Conservation (phyloP, 768 basidiomycete genomes). For the Hydnomerulius pinastri region DNA sequence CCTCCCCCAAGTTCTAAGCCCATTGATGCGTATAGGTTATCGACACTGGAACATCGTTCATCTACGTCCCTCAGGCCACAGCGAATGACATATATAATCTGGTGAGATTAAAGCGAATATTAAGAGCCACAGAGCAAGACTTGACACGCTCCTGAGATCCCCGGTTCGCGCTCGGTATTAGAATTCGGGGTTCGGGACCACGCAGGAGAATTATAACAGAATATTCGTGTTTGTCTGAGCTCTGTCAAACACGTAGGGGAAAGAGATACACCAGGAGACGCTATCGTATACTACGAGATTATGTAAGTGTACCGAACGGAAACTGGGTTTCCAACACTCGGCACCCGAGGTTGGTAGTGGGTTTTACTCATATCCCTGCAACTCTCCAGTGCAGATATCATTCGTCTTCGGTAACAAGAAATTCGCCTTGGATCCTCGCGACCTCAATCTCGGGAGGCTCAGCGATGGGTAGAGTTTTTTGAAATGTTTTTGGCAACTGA, state of each 20-base stretch:
- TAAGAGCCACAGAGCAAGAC: neutral
- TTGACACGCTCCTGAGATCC: conserved; percentile 43
- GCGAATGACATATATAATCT: conserved; percentile 48
- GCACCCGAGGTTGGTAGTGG: conserved; percentile 46
- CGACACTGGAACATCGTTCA: conserved; percentile 68
- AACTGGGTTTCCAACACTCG: no score
- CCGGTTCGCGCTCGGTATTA: conserved; percentile 45
- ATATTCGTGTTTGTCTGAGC: no score
- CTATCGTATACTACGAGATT: no score
- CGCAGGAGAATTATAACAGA: no score
- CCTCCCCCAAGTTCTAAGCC: neutral
- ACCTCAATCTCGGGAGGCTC: conserved; percentile 59
- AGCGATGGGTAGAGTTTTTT: conserved; percentile 24
- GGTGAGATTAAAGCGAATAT: conserved; percentile 31
- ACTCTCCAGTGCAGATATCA: conserved; percentile 32
- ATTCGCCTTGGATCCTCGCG: conserved; percentile 46
- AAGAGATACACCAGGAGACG: no score
- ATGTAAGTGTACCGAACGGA: no score
- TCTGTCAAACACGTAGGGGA: no score
- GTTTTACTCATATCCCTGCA: conserved; percentile 60
- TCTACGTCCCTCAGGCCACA: conserved; percentile 52
- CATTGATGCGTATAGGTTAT: conserved; percentile 47
- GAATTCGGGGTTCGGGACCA: no score
- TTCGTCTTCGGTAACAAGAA: conserved; percentile 46
- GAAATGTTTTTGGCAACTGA: neutral